phyloP scores from a whole-genome alignment of 2,329 filamentous ascomycete genomes.

The Myriosclerotinia scirpicola region DNA sequence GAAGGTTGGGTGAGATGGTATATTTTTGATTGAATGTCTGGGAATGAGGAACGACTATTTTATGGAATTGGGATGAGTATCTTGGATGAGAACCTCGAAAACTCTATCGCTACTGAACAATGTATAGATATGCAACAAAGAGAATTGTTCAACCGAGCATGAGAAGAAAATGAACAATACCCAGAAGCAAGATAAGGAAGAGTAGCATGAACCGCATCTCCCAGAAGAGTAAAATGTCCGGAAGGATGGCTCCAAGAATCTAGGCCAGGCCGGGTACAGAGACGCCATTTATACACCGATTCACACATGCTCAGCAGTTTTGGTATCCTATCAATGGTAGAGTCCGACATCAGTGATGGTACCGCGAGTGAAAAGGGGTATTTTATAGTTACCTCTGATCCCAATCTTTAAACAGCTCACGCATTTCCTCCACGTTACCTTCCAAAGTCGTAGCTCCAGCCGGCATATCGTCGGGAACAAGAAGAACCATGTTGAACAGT shows the following conservation, averaged over 20 bases:
- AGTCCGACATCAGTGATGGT: fast-evolving
- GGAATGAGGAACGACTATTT: background rate
- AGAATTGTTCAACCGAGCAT: fast-evolving
- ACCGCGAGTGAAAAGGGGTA: background rate
- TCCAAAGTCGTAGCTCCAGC: conserved; percentile 43
- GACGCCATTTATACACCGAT: conserved; percentile 60
- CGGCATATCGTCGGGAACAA: conserved; percentile 43
- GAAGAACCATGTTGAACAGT: conserved; percentile 49
- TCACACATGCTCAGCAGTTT: conserved; percentile 59
- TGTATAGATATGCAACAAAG: background rate
- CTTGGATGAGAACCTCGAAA: background rate
- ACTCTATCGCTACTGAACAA: background rate
- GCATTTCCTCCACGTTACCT: conserved; percentile 46
- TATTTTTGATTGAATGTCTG: too few species aligned
- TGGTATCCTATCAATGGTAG: conserved; percentile 41
- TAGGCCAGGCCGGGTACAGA: conserved; percentile 56
- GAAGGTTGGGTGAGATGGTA: background rate
- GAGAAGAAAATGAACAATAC: background rate
- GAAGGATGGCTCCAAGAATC: conserved; percentile 58
- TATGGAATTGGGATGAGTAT: background rate
- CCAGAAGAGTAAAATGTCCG: conserved; percentile 58
- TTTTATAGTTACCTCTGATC: conserved; percentile 40
- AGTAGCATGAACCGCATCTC: conserved; percentile 64
- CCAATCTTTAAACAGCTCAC: conserved; percentile 46
- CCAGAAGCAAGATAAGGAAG: conserved; percentile 59